Conservation (phyloP, 2,329 filamentous ascomycete genomes). For the Colletotrichum abscissum region DNA sequence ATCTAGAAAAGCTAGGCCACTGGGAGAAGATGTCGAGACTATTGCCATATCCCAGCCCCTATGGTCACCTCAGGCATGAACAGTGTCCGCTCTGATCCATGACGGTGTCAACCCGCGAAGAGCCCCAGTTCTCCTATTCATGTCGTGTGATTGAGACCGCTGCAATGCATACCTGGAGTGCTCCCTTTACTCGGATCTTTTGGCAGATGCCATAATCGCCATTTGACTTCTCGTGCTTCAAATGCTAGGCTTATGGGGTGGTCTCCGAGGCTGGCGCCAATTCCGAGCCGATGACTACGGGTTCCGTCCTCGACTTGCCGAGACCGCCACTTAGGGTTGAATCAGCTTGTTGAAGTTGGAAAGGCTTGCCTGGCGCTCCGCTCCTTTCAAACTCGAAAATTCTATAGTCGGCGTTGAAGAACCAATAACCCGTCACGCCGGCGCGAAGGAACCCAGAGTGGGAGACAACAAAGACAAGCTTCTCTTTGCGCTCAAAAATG, state of each 20-base stretch:
- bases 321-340: conserved; percentile 48
- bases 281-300: conserved; percentile 51
- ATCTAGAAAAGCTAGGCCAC: not conserved
- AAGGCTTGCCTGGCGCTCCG: conserved; percentile 40
- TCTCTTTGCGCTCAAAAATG: conserved; percentile 66
- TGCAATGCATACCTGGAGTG: not conserved
- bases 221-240: not conserved
- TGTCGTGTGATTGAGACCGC: too few relatives aligned
- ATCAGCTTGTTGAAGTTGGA: conserved; percentile 58
- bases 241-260: not conserved
- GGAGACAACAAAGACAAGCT: conserved; percentile 72
- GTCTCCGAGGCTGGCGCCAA: conserved; percentile 47
- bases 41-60: not conserved
- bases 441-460: conserved; percentile 73
- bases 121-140: not conserved
- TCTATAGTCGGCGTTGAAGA: conserved; percentile 73
- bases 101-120: not conserved
- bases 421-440: conserved; percentile 66
- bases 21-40: not conserved
- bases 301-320: conserved; percentile 48
- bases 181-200: not conserved
- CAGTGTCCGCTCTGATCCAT: not conserved
- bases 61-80: not conserved
- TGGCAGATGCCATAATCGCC: not conserved
- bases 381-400: conserved; percentile 65